A percentile compares a stretch with the other conserved stretches of the same genome.
Conservation (phyloP, 2,329 filamentous ascomycete species). For the Fusarium keratoplasticum region DNA sequence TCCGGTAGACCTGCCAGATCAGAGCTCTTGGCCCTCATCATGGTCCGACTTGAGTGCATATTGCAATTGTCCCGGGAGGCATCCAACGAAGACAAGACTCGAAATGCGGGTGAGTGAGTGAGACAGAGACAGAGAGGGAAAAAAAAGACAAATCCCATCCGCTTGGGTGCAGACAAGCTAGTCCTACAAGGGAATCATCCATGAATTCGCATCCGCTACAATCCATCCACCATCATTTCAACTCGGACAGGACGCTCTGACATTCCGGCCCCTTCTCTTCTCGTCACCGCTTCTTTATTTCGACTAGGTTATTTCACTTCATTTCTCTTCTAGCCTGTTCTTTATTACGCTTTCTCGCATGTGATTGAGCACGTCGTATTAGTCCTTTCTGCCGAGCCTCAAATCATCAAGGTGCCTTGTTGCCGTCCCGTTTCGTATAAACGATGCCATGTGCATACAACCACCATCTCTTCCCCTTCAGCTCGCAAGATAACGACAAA, state of each 20-base stretch:
- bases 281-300: slow-evolving; percentile 16
- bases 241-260: background rate
- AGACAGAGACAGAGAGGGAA: background rate
- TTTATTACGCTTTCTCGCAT: background rate
- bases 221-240: background rate
- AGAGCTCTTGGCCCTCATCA: slow-evolving; percentile 8
- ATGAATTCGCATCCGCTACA: background rate
- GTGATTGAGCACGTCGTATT: background rate
- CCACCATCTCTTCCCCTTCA: background rate
- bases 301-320: background rate
- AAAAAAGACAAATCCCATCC: background rate
- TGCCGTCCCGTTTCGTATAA: background rate
- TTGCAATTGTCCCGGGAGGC: background rate
- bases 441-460: background rate
- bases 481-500: background rate
- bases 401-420: background rate
- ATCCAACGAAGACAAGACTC: background rate
- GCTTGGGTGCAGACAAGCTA: slow-evolving; percentile 1
- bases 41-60: background rate
- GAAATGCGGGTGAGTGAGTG: background rate
- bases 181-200: background rate
- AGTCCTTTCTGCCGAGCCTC: background rate
- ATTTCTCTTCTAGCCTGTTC: background rate
- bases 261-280: slow-evolving; percentile 1
- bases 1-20: slow-evolving; percentile 36